Base-by-base conservation (phyloP, 2,329 filamentous ascomycete genomes). In the Trichoderma simmonsii region DNA sequence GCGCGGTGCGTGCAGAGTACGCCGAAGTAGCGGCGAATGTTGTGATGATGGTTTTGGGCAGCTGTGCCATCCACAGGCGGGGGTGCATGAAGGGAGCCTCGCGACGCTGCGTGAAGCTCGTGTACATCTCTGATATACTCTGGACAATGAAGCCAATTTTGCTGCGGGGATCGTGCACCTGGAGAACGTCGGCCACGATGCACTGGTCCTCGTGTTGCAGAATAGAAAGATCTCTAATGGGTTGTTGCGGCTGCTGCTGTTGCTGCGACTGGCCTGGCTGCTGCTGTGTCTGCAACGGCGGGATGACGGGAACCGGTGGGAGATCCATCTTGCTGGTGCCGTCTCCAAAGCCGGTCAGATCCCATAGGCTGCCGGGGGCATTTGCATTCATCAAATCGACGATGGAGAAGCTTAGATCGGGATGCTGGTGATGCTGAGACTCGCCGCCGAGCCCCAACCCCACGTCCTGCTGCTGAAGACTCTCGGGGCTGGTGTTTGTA, bases 1-100 rank as follows among this genome's bases (percentile, higher is more conserved):
- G 76, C 5, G 76, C 73, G 6, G 80, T 83, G 71, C 80, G 79
- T 28, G 79, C 79, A 9, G 77, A 74, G 76, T 85, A 85, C 8
- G 83, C 79, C 3, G 81, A 76, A 48, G 82, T 79, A 14, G 80
- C 80, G 2, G 83, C 80, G 71, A 83, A 86, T 60, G 80, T 82
- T 6, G 81, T 75, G 43, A 84, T 75, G 48, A 86, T 80, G 30
- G 81, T 79, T 26, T 78, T 79, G 28, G 84, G 83, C 24, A 84
- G 79, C 54, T 77, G 77, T 72, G 77, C 74, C 60, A 79, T 77
- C 78, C 86, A 85, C 21, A 86, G 79, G 11, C 81, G 78, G 43
- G 80, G 78, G 74, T 86, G 84, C 69, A 86, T 78, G 74, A 83
- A 86, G 36, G 83, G 80, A 24, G 83, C 79, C 7, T 79, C 75